Evolutionary conservation across 208 protist genomes (phyloP).

Genomic region (Wallacemonas sp.): DNA sequence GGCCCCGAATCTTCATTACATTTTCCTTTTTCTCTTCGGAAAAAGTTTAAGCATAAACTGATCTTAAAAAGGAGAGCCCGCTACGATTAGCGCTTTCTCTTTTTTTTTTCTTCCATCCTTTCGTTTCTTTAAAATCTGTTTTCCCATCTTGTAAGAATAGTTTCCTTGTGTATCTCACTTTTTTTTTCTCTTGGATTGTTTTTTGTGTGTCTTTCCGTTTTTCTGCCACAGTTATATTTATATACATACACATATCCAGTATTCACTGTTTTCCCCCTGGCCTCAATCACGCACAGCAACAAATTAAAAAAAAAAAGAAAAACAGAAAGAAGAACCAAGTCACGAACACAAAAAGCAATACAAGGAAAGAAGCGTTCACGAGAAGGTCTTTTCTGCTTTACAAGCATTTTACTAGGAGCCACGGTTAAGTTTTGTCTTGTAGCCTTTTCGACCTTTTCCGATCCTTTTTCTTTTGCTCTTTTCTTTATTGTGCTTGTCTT

Average conservation of each 20-base stretch:
- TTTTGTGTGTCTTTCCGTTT: background rate
- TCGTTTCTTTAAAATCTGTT: background rate
- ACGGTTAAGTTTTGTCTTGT: no score
- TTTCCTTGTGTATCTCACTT: conserved; percentile 5
- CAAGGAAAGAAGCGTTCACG: no score
- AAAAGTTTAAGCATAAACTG: no score
- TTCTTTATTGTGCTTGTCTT: background rate
- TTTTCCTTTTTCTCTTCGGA: no score
- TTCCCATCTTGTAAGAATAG: background rate
- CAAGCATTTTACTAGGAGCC: no score
- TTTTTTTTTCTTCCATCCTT: conserved; percentile 18
- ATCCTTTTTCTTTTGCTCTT: background rate
- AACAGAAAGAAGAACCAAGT: background rate
- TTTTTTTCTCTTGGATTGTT: background rate
- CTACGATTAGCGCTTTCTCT: no score
- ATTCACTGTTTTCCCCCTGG: background rate
- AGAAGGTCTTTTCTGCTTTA: no score
- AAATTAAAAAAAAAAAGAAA: background rate
- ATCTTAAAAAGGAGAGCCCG: no score
- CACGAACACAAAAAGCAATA: background rate
- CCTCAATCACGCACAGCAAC: background rate
- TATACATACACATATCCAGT: background rate
- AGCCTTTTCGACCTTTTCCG: background rate
- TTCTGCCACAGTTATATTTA: background rate
- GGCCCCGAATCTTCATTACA: no score